These are phyloP conservation scores for Annulohypoxylon moriforme DNA, from an alignment of 495 filamentous ascomycete species.

Conservation along the genomic window DNA sequence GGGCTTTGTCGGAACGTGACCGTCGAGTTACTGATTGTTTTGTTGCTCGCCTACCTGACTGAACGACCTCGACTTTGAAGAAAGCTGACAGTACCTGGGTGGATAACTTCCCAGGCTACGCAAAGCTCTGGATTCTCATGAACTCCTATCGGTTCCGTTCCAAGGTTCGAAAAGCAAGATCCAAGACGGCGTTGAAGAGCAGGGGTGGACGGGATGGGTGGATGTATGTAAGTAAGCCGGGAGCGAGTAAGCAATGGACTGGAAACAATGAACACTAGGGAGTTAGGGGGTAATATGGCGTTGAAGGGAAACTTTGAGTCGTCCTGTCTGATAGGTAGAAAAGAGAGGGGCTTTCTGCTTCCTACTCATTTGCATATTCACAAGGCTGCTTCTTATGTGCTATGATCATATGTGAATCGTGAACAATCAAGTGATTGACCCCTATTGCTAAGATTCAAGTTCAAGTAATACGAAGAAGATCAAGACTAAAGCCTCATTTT, in stretches of 20 bases:
- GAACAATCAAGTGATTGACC: background rate
- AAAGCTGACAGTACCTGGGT: background rate
- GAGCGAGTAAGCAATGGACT: background rate
- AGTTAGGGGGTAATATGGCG: constrained; percentile 1
- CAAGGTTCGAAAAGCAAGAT: background rate
- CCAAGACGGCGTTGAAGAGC: background rate
- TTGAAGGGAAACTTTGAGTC: background rate
- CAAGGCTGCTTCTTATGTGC: background rate
- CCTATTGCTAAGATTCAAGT: background rate
- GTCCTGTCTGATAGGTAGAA: background rate
- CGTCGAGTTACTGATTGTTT: no score
- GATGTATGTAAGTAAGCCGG: background rate
- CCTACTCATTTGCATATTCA: background rate
- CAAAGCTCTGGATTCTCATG: background rate
- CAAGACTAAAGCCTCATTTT: background rate
- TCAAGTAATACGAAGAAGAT: no score
- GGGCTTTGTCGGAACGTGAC: background rate
- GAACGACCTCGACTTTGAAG: background rate
- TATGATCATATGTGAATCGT: background rate
- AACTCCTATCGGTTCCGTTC: background rate
- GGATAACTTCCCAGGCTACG: background rate
- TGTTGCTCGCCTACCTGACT: no score
- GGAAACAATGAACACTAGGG: background rate
- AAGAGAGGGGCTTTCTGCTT: background rate
- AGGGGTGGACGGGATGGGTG: background rate